Percentiles rank a stretch among this genome's conserved stretches.
Conservation (phyloP, 352 stramenopile genomes). For the Globisporangium lucens region DNA sequence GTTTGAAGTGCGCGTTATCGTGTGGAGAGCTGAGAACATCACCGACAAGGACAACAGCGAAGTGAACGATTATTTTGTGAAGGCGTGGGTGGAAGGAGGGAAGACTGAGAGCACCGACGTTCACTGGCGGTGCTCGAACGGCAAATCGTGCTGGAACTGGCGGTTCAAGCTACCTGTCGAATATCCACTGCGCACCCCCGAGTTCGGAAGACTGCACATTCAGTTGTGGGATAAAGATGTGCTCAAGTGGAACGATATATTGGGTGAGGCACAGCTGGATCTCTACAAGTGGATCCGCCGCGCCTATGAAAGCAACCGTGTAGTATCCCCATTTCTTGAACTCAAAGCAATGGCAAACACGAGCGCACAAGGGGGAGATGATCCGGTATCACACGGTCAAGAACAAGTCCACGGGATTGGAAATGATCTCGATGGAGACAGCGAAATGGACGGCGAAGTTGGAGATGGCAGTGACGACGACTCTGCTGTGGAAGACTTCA, state of each 20-base stretch:
- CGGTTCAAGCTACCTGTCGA: conserved; percentile 87
- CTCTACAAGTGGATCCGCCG: conserved; percentile 81
- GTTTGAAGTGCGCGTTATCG: conserved; percentile 88
- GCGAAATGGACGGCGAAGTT: background rate
- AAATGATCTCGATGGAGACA: background rate
- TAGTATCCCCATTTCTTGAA: conserved; percentile 60
- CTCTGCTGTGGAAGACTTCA: conserved; percentile 16
- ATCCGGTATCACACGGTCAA: background rate
- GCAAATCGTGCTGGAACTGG: conserved; percentile 92
- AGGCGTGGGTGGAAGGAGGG: conserved; percentile 83
- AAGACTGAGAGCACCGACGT: conserved; percentile 74
- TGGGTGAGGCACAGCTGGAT: conserved; percentile 83
- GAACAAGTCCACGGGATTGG: background rate
- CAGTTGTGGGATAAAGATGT: conserved; percentile 94
- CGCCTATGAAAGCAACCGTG: conserved; percentile 56
- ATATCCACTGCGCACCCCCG: conserved; percentile 66
- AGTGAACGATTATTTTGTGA: conserved; percentile 92
- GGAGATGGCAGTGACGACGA: conserved; percentile 3
- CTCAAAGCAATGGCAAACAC: conserved; percentile 33
- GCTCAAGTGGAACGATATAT: conserved; percentile 90
- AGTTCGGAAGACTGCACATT: conserved; percentile 87
- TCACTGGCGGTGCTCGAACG: conserved; percentile 90
- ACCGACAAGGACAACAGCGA: conserved; percentile 67
- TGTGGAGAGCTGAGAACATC: conserved; percentile 89
- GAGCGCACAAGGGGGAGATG: background rate